A percentile compares a stretch with the other conserved stretches of the same genome.
Evolutionary conservation across 2,329 filamentous ascomycete species (phyloP).

Genomic region (Boeremia exigua): DNA sequence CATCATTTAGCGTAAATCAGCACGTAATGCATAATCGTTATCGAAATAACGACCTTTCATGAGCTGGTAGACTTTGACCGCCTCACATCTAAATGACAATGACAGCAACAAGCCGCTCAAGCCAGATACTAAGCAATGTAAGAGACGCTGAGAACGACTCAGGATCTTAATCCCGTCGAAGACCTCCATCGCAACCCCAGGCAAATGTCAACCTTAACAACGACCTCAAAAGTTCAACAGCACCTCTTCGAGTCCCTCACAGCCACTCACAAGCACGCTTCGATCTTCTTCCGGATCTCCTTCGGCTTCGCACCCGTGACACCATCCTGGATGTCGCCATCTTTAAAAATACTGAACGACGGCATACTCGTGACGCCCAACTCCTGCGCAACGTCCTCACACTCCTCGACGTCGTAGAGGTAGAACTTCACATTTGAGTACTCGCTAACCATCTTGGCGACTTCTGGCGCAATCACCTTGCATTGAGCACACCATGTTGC

Average conservation of each 20-base stretch:
- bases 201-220: too few relatives aligned
- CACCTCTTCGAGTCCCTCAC: too few relatives aligned
- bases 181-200: too few relatives aligned
- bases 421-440: constrained; percentile 36
- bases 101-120: too few relatives aligned
- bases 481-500: constrained; percentile 40
- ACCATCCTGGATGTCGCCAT: constrained; percentile 37
- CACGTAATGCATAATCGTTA: constrained; percentile 7
- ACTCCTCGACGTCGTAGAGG: constrained; percentile 40
- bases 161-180: too few relatives aligned
- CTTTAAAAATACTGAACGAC: constrained; percentile 38
- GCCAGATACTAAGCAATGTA: too few relatives aligned
- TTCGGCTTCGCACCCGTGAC: constrained; percentile 29
- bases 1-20: background rate
- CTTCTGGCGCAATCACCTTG: constrained; percentile 36
- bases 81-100: too few relatives aligned
- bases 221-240: too few relatives aligned
- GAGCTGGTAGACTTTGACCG: too few relatives aligned
- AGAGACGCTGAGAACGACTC: too few relatives aligned
- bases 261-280: constrained; percentile 23
- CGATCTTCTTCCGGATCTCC: constrained; percentile 33
- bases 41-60: background rate
- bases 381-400: constrained; percentile 40
- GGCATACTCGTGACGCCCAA: constrained; percentile 37
- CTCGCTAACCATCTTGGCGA: constrained; percentile 32